Evolutionary conservation across 148 eudicot genomes (phyloP), one percentile per base, ranked within the genome.

Genomic region (Amaranthus hypochondriacus): DNA sequence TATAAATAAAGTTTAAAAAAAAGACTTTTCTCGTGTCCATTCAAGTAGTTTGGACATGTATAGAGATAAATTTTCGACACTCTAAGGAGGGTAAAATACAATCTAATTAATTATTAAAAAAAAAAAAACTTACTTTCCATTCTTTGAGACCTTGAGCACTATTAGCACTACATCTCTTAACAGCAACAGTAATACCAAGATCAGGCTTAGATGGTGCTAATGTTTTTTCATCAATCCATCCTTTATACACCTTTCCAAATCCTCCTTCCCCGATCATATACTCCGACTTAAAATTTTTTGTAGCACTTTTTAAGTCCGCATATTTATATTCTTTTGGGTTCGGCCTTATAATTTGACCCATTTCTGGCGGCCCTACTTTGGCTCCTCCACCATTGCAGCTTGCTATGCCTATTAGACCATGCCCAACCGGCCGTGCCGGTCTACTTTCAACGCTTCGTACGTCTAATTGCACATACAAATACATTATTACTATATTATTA

Each of bases 181-280:
- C 90, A 49, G 96, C 97, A 62, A 92, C 91, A 6, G 86, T 71
- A 3, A 90, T 80, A 48, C 96, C 97, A 42, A 79, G 72, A 7
- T 91, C 93, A 6, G 62, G 67, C 78, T 79, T 92, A 6, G 93
- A 84, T 18, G 97, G 93, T 5, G 89, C 91, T 48, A 79, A 80
- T 49, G 97, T 90, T 4, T 72, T 74, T 28, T 70, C 78, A 58
- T 90, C 90, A 6, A 92, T 68, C 94, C 96, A 92, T 1, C 97
- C 97, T 73, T 86, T 92, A 66, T 84, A 90, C n/a, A 92, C 97
- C 55, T 74, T 86, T 2, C 97, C 97, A 9, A 92, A 92, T 5
- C 97, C 97, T 58, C 97, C 96, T 56, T 87, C 96, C 5, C 97
- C 97, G 61, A 92, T 61, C 71, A 88, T 62, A 0, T 89, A 72